These are phyloP conservation scores for Claviceps pusilla DNA, from an alignment of 2,329 filamentous ascomycete genomes.

Conservation along the genomic window DNA sequence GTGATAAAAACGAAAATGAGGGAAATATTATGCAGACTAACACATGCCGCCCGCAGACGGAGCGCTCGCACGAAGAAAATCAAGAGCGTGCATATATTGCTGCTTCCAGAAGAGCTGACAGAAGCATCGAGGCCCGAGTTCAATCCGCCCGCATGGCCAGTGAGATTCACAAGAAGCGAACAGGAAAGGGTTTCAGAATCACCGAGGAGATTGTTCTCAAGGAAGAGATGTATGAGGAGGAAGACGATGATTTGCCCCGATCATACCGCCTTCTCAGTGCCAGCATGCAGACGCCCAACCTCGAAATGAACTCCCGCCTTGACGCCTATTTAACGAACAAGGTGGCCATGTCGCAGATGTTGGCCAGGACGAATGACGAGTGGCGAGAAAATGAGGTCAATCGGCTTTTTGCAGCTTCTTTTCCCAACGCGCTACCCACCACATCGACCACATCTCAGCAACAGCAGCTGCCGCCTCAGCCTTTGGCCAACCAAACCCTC, in stretches of 20 bases:
- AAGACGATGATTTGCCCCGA: slow-evolving; percentile 64
- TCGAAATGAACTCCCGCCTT: slow-evolving; percentile 46
- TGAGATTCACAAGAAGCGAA: slow-evolving; percentile 78
- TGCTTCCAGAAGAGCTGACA: slow-evolving; percentile 72
- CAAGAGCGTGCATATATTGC: slow-evolving; percentile 85
- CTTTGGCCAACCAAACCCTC: slow-evolving; percentile 1
- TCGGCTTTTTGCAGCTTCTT: slow-evolving; percentile 29
- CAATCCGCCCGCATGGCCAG: slow-evolving; percentile 79
- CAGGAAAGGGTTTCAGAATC: slow-evolving; percentile 66
- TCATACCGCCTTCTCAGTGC: slow-evolving; percentile 49
- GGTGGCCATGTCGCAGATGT: slow-evolving; percentile 27
- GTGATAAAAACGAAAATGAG: background rate
- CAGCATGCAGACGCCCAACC: slow-evolving; percentile 44
- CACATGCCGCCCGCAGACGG: slow-evolving; percentile 34
- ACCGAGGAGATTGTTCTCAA: slow-evolving; percentile 75
- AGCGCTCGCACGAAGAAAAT: slow-evolving; percentile 66
- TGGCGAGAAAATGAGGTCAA: slow-evolving; percentile 33
- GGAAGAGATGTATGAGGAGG: slow-evolving; percentile 94
- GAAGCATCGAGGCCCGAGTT: slow-evolving; percentile 72
- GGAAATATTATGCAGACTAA: background rate
- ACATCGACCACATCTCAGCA: background rate
- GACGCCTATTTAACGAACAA: slow-evolving; percentile 31
- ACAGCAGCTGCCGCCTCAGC: slow-evolving; percentile 8
- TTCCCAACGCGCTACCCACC: slow-evolving; percentile 23
- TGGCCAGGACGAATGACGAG: slow-evolving; percentile 20